These are phyloP conservation scores for Aspergillus kassunensis DNA, from an alignment of 495 filamentous ascomycete species.

Conservation along the genomic window DNA sequence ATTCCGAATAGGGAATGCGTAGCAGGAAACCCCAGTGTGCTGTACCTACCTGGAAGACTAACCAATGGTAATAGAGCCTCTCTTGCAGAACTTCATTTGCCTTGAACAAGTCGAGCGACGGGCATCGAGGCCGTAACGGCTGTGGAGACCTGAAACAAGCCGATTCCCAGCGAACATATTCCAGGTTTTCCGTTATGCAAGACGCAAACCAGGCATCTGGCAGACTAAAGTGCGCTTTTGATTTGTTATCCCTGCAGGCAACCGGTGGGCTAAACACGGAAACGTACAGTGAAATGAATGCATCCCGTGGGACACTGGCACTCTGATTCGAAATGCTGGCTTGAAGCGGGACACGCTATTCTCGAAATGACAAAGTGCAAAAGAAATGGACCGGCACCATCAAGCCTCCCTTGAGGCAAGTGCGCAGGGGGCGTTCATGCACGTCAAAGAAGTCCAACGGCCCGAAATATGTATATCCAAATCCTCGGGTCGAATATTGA, in stretches of 20 bases:
- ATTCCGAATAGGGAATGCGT: slow-evolving; percentile 13
- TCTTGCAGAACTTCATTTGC: too few relatives aligned
- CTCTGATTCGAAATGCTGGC: slow-evolving; percentile 4
- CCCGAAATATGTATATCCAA: slow-evolving; percentile 21
- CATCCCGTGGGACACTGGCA: background rate
- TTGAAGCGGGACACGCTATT: slow-evolving; percentile 4
- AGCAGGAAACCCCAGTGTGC: slow-evolving; percentile 13
- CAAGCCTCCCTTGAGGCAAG: slow-evolving; percentile 5
- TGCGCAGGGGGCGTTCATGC: slow-evolving; percentile 25
- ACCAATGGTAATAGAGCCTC: slow-evolving; percentile 14
- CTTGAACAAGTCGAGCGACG: too few relatives aligned
- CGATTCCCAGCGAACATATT: background rate
- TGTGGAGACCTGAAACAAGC: slow-evolving; percentile 12
- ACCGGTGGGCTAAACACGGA: background rate
- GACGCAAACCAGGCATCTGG: background rate
- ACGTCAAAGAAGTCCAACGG: slow-evolving; percentile 17
- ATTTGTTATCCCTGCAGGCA: background rate
- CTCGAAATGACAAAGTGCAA: slow-evolving; percentile 3
- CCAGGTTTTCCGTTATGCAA: background rate
- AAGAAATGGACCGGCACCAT: background rate
- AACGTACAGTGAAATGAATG: background rate
- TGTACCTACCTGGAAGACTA: slow-evolving; percentile 9
- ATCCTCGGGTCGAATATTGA: slow-evolving; percentile 25
- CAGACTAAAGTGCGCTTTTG: background rate
- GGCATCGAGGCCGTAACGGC: slow-evolving; percentile 5